Evolutionary conservation across 257 asterid species (phyloP).

Genomic region (Solanum bukasovii): DNA sequence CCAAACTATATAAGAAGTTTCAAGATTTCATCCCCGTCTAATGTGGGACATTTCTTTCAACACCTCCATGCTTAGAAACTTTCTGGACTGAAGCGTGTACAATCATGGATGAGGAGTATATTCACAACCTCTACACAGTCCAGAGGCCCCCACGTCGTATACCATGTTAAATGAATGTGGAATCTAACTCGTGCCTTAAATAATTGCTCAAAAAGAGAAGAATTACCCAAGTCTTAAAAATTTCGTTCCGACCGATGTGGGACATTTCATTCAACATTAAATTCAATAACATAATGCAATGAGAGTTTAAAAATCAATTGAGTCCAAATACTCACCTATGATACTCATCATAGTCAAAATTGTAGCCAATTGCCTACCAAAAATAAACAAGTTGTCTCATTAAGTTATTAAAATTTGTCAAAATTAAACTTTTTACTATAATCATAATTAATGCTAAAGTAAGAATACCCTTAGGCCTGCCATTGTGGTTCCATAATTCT

Average conservation of each 20-base stretch:
- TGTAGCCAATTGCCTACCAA: slow-evolving; percentile 88
- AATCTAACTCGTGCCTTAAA: neutral
- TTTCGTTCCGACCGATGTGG: too few species aligned
- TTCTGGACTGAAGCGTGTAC: neutral
- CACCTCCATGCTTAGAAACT: neutral
- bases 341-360: slow-evolving; percentile 88
- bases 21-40: neutral
- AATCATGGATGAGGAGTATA: neutral
- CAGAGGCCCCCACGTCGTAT: neutral
- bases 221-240: neutral
- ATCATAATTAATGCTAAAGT: neutral
- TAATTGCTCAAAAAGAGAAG: neutral
- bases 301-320: neutral
- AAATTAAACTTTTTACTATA: neutral
- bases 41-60: neutral
- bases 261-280: neutral
- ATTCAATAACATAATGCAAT: neutral
- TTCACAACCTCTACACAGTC: neutral
- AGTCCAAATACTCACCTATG: slow-evolving; percentile 36
- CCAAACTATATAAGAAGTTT: neutral
- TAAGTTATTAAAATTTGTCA: neutral
- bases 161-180: neutral
- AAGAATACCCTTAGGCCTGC: slow-evolving; percentile 82
- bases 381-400: neutral
- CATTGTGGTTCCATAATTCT: slow-evolving; percentile 94